Evolutionary conservation across 306 rosid genomes (phyloP), one percentile per base, ranked within the genome.

Genomic region (Glycine latifolia): DNA sequence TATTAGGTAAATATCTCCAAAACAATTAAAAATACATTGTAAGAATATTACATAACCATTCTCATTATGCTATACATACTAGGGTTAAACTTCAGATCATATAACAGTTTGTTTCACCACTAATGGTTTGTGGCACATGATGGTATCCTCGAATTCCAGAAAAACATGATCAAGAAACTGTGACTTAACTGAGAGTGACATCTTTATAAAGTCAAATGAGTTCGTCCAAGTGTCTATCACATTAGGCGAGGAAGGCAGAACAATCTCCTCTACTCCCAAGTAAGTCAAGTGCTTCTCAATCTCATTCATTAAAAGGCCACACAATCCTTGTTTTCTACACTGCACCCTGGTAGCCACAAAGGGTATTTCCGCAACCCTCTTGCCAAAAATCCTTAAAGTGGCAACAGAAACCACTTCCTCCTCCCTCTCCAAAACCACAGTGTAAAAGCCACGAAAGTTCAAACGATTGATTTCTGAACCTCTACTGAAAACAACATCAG

Each of bases 291-390:
- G 80, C 13, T 68, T 81, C 77, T 92, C 91, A 43, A 94, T 90
- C 87, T 82, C 90, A 8, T 74, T 20, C 92, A 94, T 88, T 90
- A 89, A 43, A 4, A 78, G 10, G 0, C 83, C n/a, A 39, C 98
- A 89, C 97, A 94, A 83, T 16, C 97, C 96, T 0, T 0, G 80
- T n/a, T 80, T 67, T 9, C 96, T 84, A 74, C 73, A 61, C n/a
- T 68, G 77, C 47, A 49, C 66, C 20, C 79, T 81, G 1, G 98
- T 94, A 4, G 82, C 95, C 10, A 94, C 88, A 3, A 94, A 90
- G 10, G 95, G 96, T 16, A 94, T 77, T 74, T 94, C 96, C 2
- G 90, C 91, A 46, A 92, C 84, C 66, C 63, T 84, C 8, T 79
- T 47, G 1, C 91, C 90, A 71, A 41, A 77, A 2, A 92, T 70